These are phyloP conservation scores for Chlorella sp. DNA, from an alignment of 139 green algal genomes.

Conservation along the genomic window DNA sequence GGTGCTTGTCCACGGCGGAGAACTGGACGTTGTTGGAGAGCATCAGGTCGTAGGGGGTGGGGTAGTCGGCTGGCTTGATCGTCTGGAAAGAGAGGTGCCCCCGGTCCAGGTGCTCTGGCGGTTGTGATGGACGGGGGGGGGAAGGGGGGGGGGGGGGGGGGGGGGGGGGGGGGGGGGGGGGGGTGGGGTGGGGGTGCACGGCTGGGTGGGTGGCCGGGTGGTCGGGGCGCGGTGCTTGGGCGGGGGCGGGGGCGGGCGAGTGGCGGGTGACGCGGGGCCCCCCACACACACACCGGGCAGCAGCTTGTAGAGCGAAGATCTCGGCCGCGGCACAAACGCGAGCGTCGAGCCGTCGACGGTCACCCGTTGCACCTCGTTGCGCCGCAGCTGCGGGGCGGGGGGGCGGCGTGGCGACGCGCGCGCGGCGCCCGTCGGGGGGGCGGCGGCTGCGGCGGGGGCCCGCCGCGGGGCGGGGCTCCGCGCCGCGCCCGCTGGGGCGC, in stretches of 20 bases:
- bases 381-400: too few species aligned
- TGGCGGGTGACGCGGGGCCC: too few species aligned
- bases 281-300: conserved; percentile 20
- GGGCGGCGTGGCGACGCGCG: too few species aligned
- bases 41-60: conserved; percentile 71
- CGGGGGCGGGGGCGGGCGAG: too few species aligned
- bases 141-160: not conserved
- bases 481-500: too few species aligned
- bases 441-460: too few species aligned
- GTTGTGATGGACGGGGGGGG: not conserved
- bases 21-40: conserved; percentile 70
- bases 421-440: too few species aligned
- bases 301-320: conserved; percentile 9
- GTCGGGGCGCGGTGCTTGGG: too few species aligned
- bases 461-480: too few species aligned
- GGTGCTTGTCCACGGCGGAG: conserved; percentile 62
- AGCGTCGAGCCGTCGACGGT: conserved; percentile 65
- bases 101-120: conserved; percentile 11
- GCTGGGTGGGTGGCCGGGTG: too few species aligned
- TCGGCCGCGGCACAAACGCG: conserved; percentile 51
- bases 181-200: too few species aligned
- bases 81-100: conserved; percentile 68
- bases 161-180: too few species aligned
- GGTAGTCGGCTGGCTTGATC: conserved; percentile 74
- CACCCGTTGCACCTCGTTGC: conserved; percentile 72